Base-by-base conservation (phyloP, 2,329 filamentous ascomycete species). In the Cordyceps tenuipes region DNA sequence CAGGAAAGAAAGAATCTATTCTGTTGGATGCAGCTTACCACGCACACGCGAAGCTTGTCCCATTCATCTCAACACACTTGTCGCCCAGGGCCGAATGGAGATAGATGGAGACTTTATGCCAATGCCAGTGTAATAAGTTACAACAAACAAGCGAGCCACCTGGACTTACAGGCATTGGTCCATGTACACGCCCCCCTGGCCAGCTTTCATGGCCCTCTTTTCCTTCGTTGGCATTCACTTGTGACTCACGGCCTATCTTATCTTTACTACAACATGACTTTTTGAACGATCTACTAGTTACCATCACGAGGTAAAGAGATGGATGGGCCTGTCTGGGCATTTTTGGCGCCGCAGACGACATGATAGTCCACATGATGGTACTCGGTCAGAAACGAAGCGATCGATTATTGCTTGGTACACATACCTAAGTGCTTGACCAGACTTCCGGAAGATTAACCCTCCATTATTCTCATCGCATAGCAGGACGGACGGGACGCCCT, bases 151-250 rank as follows among this genome's bases (percentile, higher is more conserved):
- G 26, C 49, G 9, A 44, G 52, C 46, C 39, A 54, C 52, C 13
- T 54, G 6, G 39, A 3, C 43, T 41, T 23, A 12, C 53, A 47
- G 39, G 53, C 36, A 56, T 56, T 23, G 5, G 10, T 43, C 19
- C 41, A 56, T 47, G 43, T 46, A 56, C 53, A 56, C 53, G 26
- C 53, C 53, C 23, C 53, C 53, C 53, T 7, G n/a, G 53, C 46
- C 29, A 26, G 43, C 39, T 39, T 29, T 31, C 8, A 23, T 47
- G 43, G 53, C 43, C 43, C 53, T 56, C 53, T 56, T 56, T 54
- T 36, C 15, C 36, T 48, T 56, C 34, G 49, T 19, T 51, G 49
- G 49, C 53, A 43, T 12, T 48, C 12, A 13, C 15, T 3, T 36
- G 44, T 56, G 53, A 56, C 43, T 56, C 53, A 56, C 53, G 13